These are phyloP conservation scores for Aphanoascus verrucosus DNA, from an alignment of 2,329 filamentous ascomycete genomes.

Conservation along the genomic window DNA sequence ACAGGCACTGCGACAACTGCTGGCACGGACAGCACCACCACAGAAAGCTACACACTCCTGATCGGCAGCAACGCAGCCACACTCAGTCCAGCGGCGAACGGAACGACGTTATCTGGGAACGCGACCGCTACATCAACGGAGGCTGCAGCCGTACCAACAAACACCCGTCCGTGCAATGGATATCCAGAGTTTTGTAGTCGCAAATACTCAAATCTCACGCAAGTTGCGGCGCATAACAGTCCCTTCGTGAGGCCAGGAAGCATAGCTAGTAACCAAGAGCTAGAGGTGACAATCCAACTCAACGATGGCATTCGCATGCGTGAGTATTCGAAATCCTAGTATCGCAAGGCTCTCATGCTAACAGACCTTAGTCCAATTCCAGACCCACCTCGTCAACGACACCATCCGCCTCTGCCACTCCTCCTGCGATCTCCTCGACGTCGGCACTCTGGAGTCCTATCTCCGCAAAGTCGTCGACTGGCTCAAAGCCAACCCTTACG, in stretches of 20 bases:
- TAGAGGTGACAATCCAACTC: conserved; percentile 58
- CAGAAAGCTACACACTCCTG: conserved; percentile 32
- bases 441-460: conserved; percentile 64
- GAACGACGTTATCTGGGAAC: conserved; percentile 40
- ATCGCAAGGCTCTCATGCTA: background rate
- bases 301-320: conserved; percentile 58
- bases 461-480: conserved; percentile 59
- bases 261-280: conserved; percentile 63
- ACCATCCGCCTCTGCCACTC: conserved; percentile 74
- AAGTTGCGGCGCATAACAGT: conserved; percentile 70
- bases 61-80: conserved; percentile 27
- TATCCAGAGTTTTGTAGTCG: conserved; percentile 65
- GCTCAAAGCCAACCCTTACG: conserved; percentile 68
- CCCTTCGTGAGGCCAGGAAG: conserved; percentile 62
- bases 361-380: conserved; percentile 44
- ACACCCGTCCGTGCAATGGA: conserved; percentile 71
- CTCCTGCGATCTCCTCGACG: conserved; percentile 69
- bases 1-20: conserved; percentile 20
- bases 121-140: conserved; percentile 38
- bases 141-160: conserved; percentile 44
- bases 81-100: conserved; percentile 16
- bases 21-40: conserved; percentile 21
- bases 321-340: conserved; percentile 24
- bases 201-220: conserved; percentile 71
- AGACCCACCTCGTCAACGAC: conserved; percentile 46